Percentiles rank a stretch among this genome's conserved stretches.
Conservation (phyloP, 2,329 filamentous ascomycete genomes). For the Elsinoe ampelina region DNA sequence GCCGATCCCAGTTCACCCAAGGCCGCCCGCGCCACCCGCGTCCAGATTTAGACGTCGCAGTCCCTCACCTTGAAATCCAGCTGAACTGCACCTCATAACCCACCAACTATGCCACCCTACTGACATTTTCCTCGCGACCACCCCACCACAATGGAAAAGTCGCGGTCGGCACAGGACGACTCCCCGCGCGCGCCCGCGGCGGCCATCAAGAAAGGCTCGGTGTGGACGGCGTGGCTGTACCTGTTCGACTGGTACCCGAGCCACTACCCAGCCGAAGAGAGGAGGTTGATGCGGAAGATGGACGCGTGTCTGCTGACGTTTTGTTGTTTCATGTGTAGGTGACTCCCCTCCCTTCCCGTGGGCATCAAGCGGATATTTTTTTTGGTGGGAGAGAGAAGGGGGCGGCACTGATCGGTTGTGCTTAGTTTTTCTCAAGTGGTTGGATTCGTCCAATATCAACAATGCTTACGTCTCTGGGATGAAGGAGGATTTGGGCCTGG, state of each 20-base stretch:
- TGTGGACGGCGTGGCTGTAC: conserved; percentile 6
- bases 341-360: neutral
- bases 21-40: neutral
- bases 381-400: neutral
- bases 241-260: conserved; percentile 4
- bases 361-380: neutral
- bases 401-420: neutral
- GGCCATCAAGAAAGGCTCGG: neutral
- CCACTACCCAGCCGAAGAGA: conserved; percentile 26
- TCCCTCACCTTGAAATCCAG: neutral
- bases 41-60: neutral
- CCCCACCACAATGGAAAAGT: neutral
- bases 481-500: conserved; percentile 32
- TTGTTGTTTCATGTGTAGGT: conserved; percentile 31
- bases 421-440: conserved; percentile 18
- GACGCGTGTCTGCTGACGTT: conserved; percentile 29
- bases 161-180: neutral
- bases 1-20: neutral
- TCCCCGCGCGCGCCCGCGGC: neutral
- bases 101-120: neutral
- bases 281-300: conserved; percentile 38
- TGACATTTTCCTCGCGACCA: neutral
- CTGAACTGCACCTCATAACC: neutral
- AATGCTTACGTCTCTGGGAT: conserved; percentile 37
- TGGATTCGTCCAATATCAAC: conserved; percentile 34